phyloP scores from a whole-genome alignment of 176 grass and related monocot genomes.

The Eragrostis nindensis region DNA sequence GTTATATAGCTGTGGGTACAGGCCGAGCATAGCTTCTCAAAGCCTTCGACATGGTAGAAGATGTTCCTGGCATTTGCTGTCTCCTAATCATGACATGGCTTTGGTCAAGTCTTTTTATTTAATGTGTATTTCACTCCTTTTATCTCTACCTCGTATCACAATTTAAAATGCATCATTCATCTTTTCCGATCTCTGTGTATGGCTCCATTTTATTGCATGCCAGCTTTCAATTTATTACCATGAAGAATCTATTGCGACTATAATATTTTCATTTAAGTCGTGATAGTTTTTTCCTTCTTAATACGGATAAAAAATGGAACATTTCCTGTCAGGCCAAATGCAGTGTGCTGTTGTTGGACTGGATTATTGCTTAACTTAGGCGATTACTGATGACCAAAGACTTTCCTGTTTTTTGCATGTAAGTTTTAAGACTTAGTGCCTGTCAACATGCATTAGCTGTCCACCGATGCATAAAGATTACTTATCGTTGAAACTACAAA shows the following conservation, averaged over 20 bases:
- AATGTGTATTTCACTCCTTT: neutral
- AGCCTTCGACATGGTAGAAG: neutral
- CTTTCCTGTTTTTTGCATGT: neutral
- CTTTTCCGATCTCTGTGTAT: neutral
- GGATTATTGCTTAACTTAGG: neutral
- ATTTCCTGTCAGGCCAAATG: neutral
- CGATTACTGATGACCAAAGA: neutral
- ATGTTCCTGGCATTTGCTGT: neutral
- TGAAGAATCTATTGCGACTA: too few relatives aligned
- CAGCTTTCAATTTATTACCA: neutral
- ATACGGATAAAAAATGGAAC: too few relatives aligned
- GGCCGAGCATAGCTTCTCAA: neutral
- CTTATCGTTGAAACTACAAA: conserved; percentile 1
- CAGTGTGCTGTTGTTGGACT: neutral
- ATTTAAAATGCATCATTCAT: neutral
- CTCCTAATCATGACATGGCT: neutral
- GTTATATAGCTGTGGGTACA: neutral
- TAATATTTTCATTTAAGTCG: too few relatives aligned
- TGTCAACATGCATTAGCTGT: neutral
- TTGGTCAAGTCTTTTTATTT: neutral
- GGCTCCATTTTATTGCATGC: neutral
- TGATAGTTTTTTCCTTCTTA: too few relatives aligned
- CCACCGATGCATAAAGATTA: neutral
- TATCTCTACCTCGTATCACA: neutral
- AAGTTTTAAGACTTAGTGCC: neutral